Evolutionary conservation across 1,284 basidiomycete genomes (phyloP), one percentile per base, ranked within the genome.

Genomic region (Rhizoctonia solani): DNA sequence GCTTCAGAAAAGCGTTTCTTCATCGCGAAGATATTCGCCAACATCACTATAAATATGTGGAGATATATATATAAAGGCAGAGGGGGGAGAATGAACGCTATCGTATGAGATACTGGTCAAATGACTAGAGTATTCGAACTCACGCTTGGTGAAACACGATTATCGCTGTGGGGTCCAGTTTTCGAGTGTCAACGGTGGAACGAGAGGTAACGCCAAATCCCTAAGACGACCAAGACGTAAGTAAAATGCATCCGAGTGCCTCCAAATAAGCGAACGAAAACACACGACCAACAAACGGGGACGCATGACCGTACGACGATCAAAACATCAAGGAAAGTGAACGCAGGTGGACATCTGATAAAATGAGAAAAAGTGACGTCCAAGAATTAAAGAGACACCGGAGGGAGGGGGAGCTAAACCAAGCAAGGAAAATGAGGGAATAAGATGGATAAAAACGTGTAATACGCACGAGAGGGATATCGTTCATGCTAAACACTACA

Each of bases 101-200:
- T 13, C 46, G 21, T 27, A 23, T 27, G 11, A 49, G n/a, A 49
- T 21, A 21, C 23, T 21, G n/a, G 32, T 34, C 32, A 11, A 34
- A 34, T 34, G 11, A 34, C 32, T 11, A 34, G 4, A 11, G 4
- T 34, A 34, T 34, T 34, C 4, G 32, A 34, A 77, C 90, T 72
- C 77, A 95, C 90, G 97, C 91, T 82, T 99, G 97, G 77, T 99
- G 97, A 80, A 99, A 99, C 4, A 98, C 96, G 68, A 99, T 89
- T 72, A 99, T 98, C 19, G 93, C 88, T 30, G 95, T 98, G n/a
- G 97, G 97, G 77, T 99, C 96, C 54, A 98, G 79, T 83, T 99
- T 99, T 72, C 95, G 82, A 44, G 97, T 98, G 79, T 99, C 97
- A 11, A 97, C 79, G 8, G 97, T 99, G 32, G 93, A 96, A 65